Evolutionary conservation across 192 early-diverging fungal genomes (phyloP).

Genomic region (Entomortierella parvispora): DNA sequence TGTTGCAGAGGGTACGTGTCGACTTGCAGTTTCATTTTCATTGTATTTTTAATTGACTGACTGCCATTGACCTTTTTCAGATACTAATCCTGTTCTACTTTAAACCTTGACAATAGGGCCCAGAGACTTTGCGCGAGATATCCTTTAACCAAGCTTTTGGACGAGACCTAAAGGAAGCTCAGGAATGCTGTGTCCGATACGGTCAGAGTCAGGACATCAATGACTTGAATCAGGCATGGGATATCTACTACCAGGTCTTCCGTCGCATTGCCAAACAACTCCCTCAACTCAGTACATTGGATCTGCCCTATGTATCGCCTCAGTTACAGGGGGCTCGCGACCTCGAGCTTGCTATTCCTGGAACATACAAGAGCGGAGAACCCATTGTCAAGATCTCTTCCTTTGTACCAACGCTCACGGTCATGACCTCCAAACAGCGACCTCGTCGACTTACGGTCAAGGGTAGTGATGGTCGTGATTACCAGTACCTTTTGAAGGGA

Average conservation of each 20-base stretch:
- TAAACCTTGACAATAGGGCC: conserved; percentile 65
- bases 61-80: too few relatives aligned
- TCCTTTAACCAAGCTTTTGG: conserved; percentile 94
- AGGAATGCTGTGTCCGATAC: conserved; percentile 86
- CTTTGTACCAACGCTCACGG: conserved; percentile 85
- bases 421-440: conserved; percentile 92
- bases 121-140: conserved; percentile 89
- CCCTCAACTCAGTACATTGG: conserved; percentile 81
- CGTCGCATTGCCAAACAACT: conserved; percentile 84
- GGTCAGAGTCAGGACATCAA: conserved; percentile 78
- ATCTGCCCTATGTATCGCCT: conserved; percentile 92
- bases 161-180: conserved; percentile 84
- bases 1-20: conserved; percentile 74
- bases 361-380: conserved; percentile 86
- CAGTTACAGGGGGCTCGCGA: conserved; percentile 83
- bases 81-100: neutral
- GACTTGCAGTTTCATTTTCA: too few relatives aligned
- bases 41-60: too few relatives aligned
- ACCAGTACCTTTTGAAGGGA: conserved; percentile 93
- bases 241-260: conserved; percentile 88
- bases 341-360: conserved; percentile 90
- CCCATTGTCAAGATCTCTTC: conserved; percentile 87
- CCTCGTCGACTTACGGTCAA: conserved; percentile 86
- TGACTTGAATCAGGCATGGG: conserved; percentile 94
- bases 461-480: conserved; percentile 90